Evolutionary conservation across 2,329 filamentous ascomycete species (phyloP).

Genomic region (Trematosphaeria pertusa): DNA sequence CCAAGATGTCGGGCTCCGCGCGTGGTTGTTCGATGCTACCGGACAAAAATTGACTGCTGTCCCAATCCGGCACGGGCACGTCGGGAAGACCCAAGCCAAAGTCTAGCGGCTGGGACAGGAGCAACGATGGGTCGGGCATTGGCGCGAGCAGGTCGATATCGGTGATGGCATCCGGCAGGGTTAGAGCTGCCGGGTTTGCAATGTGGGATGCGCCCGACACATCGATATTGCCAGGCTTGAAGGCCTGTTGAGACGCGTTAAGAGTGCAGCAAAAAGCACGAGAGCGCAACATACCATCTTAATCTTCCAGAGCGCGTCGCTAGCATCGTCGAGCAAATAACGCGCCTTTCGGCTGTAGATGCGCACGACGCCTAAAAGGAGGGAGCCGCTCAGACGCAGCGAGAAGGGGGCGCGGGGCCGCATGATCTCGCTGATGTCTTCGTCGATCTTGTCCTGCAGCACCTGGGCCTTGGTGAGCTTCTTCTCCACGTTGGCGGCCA

Average conservation of each 20-base stretch:
- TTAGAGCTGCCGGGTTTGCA: slow-evolving; percentile 83
- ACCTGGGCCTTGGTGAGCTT: slow-evolving; percentile 98
- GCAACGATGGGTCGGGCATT: slow-evolving; percentile 82
- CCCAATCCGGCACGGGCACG: slow-evolving; percentile 60
- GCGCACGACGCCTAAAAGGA: slow-evolving; percentile 92
- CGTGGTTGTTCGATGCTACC: slow-evolving; percentile 64
- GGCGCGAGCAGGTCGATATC: slow-evolving; percentile 84
- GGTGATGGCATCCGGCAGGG: slow-evolving; percentile 90
- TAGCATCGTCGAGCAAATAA: slow-evolving; percentile 96
- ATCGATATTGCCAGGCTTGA: slow-evolving; percentile 95
- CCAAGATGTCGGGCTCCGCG: slow-evolving; percentile 60
- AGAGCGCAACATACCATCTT: slow-evolving; percentile 78
- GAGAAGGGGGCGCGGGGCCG: slow-evolving; percentile 92
- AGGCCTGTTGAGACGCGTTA: slow-evolving; percentile 68
- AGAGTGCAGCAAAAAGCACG: slow-evolving; percentile 26
- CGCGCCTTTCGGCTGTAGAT: slow-evolving; percentile 98
- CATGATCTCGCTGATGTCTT: slow-evolving; percentile 94
- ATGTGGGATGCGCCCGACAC: slow-evolving; percentile 78
- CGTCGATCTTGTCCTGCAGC: slow-evolving; percentile 90
- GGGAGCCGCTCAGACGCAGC: slow-evolving; percentile 88
- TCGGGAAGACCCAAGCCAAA: slow-evolving; percentile 53
- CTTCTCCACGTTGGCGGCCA: slow-evolving; percentile 96
- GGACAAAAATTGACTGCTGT: slow-evolving; percentile 79
- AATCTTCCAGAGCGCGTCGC: slow-evolving; percentile 96
- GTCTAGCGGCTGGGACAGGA: slow-evolving; percentile 72